Evolutionary conservation across 2,329 filamentous ascomycete genomes (phyloP), one percentile per base, ranked within the genome.

Genomic region (Paecilomyces dactylethromorphus): DNA sequence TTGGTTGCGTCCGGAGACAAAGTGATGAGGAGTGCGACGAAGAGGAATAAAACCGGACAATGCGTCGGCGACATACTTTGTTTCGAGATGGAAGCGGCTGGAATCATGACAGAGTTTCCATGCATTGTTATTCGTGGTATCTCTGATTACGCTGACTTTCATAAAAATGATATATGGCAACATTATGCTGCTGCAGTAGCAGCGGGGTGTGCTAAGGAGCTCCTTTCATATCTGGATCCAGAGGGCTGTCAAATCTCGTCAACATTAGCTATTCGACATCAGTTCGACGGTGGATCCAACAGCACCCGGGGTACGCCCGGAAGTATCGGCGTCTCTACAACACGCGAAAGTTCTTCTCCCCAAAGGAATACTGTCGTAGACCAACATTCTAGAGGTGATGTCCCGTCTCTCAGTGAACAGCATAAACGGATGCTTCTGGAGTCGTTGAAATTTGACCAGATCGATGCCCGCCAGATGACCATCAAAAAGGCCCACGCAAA

Each of bases 361-460:
- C 24, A 26, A 26, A 26, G 24, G 5, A 26, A 5, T 5, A 26
- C 24, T 3, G 24, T 26, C 24, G 3, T 5, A 26, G 5, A 5
- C 24, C 24, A 26, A 5, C 24, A 26, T 26, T 26, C 5, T 3
- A 26, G 24, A 5, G 24, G 24, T 26, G 24, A 26, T 3, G 5
- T 26, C 24, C 24, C 24, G 24, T 26, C 24, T 26, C 45, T 56
- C 13, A 56, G 33, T 18, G 45, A 59, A 55, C 51, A 63, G 29
- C 61, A 58, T 52, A 61, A 59, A 55, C 56, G 57, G 55, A 51
- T 13, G n/a, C 56, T 71, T 3, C 58, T 74, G 12, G 59, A 69
- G 1, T 72, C 69, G 0, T 56, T 79, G 4, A 60, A 21, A 5
- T 80, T 80, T 60, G 65, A 74, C 1, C 69, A 76, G 56, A 74